Percentiles rank a stretch among this genome's conserved stretches.
Conservation (phyloP, 495 filamentous ascomycete species). For the Trichoderma orchidacearum region DNA sequence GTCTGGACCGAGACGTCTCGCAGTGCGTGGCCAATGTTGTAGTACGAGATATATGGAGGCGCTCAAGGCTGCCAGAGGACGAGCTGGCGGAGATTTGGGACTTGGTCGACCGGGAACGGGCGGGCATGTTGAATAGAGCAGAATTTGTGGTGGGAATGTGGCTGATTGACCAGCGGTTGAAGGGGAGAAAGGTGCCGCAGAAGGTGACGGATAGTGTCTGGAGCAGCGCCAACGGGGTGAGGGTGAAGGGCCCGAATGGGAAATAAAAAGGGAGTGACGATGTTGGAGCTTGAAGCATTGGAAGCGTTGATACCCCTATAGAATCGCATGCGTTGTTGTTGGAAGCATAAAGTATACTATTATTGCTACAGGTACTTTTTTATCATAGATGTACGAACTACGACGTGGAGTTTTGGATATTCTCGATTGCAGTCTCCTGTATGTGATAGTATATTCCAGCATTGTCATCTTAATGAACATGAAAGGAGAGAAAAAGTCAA, state of each 20-base stretch:
- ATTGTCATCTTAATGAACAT: no score
- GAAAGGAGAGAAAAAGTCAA: no score
- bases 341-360: not conserved
- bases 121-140: constrained; percentile 50
- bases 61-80: constrained; percentile 54
- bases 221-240: constrained; percentile 59
- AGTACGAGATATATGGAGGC: constrained; percentile 73
- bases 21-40: constrained; percentile 65
- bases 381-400: no score
- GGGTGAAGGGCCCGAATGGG: constrained; percentile 17
- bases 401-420: no score
- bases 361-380: no score
- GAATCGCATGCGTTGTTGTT: not conserved
- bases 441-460: no score
- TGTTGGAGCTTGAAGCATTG: not conserved
- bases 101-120: constrained; percentile 54
- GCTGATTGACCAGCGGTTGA: constrained; percentile 82
- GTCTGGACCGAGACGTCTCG: constrained; percentile 3
- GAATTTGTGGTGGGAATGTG: constrained; percentile 96
- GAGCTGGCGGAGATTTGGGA: constrained; percentile 74
- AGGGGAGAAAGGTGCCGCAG: constrained; percentile 74
- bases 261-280: not conserved
- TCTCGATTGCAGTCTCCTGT: no score
- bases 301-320: not conserved
- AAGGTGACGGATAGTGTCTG: constrained; percentile 74